A percentile compares a stretch with the other conserved stretches of the same genome.
Evolutionary conservation across 2,329 filamentous ascomycete species (phyloP).

Genomic region (Alternaria sp.): DNA sequence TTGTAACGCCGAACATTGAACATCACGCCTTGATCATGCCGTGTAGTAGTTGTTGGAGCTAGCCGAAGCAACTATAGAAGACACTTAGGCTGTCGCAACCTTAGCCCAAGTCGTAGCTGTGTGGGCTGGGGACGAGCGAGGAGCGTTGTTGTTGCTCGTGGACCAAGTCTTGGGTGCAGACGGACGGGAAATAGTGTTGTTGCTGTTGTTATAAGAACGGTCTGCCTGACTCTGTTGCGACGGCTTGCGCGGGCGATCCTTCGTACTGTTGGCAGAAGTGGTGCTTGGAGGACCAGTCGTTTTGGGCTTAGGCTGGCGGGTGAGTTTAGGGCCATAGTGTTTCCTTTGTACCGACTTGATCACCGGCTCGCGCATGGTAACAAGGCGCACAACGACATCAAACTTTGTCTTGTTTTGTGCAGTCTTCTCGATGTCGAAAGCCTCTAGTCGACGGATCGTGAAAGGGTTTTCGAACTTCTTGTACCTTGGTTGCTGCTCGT

Average conservation of each 20-base stretch:
- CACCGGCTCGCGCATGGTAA: slow-evolving; percentile 37
- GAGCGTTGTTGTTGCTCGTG: slow-evolving; percentile 26
- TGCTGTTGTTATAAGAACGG: slow-evolving; percentile 34
- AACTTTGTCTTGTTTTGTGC: slow-evolving; percentile 31
- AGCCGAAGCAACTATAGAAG: background rate
- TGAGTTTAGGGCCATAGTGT: slow-evolving; percentile 31
- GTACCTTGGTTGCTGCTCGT: slow-evolving; percentile 30
- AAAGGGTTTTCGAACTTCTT: slow-evolving; percentile 42
- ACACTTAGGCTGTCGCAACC: slow-evolving; percentile 33
- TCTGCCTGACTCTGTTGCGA: slow-evolving; percentile 42
- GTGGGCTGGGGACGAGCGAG: slow-evolving; percentile 32
- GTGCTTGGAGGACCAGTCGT: slow-evolving; percentile 33
- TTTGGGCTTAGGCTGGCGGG: slow-evolving; percentile 36
- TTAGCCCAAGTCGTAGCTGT: slow-evolving; percentile 35
- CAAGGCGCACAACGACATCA: slow-evolving; percentile 39
- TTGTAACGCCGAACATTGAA: background rate
- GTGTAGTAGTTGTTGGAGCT: background rate
- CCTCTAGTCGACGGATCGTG: slow-evolving; percentile 37
- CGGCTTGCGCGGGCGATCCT: slow-evolving; percentile 42
- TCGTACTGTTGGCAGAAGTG: slow-evolving; percentile 28
- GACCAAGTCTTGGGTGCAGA: slow-evolving; percentile 39
- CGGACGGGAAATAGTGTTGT: slow-evolving; percentile 27
- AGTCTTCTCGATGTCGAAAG: slow-evolving; percentile 37
- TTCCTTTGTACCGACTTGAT: slow-evolving; percentile 42
- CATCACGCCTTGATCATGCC: background rate